Evolutionary conservation across 2,329 filamentous ascomycete genomes (phyloP).

Genomic region (Colletotrichum caudatum): DNA sequence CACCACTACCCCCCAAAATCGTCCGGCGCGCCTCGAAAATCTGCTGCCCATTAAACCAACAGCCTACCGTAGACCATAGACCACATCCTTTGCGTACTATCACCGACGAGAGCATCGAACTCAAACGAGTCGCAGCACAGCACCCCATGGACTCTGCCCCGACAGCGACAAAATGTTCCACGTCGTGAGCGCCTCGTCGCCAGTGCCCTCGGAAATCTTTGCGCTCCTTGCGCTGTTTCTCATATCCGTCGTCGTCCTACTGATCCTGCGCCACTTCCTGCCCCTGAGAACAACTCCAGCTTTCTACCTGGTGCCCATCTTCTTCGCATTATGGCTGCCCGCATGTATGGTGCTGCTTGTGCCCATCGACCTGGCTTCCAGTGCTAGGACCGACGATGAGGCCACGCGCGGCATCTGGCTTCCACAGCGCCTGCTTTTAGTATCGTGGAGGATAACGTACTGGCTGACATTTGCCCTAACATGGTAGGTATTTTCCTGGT

Average conservation of each 20-base stretch:
- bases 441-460: constrained; percentile 95
- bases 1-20: background rate
- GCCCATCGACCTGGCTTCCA: constrained; percentile 94
- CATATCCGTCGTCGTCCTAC: constrained; percentile 81
- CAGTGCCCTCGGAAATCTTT: constrained; percentile 85
- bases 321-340: constrained; percentile 93
- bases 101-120: background rate
- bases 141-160: constrained; percentile 36
- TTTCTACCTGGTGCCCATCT: constrained; percentile 91
- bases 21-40: constrained; percentile 5
- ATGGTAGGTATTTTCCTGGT: constrained; percentile 70
- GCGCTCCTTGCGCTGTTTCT: constrained; percentile 76
- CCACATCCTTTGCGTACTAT: background rate
- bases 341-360: constrained; percentile 92
- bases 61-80: background rate
- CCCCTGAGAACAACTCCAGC: constrained; percentile 90
- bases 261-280: constrained; percentile 90
- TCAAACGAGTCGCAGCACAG: constrained; percentile 8
- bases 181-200: constrained; percentile 65
- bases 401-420: constrained; percentile 88
- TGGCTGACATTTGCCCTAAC: constrained; percentile 97
- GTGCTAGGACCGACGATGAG: constrained; percentile 77
- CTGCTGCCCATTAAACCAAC: background rate
- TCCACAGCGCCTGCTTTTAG: constrained; percentile 79
- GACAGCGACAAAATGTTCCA: constrained; percentile 61